phyloP scores from a whole-genome alignment of 768 basidiomycete genomes.

The Collybia sp. region DNA sequence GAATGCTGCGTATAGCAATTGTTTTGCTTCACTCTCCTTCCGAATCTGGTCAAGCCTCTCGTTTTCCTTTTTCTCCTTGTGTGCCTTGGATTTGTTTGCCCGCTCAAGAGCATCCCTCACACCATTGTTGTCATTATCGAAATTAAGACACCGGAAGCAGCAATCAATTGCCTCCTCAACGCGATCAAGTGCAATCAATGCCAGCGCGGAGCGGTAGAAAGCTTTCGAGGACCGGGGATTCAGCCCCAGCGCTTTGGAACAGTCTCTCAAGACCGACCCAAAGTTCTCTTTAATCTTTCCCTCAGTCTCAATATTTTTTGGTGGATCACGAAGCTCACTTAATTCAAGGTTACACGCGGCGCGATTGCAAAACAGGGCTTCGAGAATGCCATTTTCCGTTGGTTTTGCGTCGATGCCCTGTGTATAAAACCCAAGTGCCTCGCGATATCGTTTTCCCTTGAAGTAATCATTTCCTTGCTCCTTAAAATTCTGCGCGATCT shows the following conservation, averaged over 20 bases:
- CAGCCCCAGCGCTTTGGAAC: conserved; percentile 62
- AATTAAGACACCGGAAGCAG: conserved; percentile 61
- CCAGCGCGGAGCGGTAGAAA: conserved; percentile 78
- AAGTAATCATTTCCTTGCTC: conserved; percentile 95
- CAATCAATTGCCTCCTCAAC: conserved; percentile 83
- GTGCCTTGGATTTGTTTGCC: conserved; percentile 38
- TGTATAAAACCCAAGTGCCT: conserved; percentile 87
- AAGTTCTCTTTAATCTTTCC: conserved; percentile 66
- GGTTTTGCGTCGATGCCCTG: conserved; percentile 88
- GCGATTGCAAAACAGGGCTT: conserved; percentile 80
- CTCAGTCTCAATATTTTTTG: neutral
- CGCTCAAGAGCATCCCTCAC: conserved; percentile 46
- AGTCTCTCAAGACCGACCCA: conserved; percentile 82
- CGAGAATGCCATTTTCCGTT: conserved; percentile 48
- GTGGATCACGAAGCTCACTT: conserved; percentile 37
- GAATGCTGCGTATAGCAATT: conserved; percentile 53
- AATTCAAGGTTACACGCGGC: conserved; percentile 93
- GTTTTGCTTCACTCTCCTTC: conserved; percentile 48
- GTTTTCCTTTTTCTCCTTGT: conserved; percentile 45
- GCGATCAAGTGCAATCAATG: conserved; percentile 69
- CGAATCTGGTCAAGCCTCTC: conserved; percentile 45
- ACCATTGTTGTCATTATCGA: conserved; percentile 53
- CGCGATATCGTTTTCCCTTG: conserved; percentile 78
- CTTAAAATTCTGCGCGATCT: conserved; percentile 90
- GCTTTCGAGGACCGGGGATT: conserved; percentile 75